Evolutionary conservation across 768 basidiomycete species (phyloP).

Genomic region (Panaeolus cyanescens): DNA sequence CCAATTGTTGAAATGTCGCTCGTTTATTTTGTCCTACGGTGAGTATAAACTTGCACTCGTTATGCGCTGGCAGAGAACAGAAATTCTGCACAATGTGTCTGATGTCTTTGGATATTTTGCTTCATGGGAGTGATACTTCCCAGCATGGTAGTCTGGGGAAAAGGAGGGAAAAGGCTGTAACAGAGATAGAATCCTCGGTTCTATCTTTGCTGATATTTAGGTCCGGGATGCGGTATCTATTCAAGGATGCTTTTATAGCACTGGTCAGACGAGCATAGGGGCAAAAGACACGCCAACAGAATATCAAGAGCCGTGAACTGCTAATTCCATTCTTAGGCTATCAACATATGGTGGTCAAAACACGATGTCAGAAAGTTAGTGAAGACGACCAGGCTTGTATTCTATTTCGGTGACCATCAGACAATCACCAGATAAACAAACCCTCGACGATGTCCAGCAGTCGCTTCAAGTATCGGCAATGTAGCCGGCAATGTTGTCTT

Average conservation of each 20-base stretch:
- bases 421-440: neutral
- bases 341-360: neutral
- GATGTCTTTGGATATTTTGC: neutral
- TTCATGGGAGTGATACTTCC: slow-evolving; percentile 1
- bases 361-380: neutral
- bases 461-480: neutral
- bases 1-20: neutral
- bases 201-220: neutral
- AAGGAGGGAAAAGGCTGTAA: neutral
- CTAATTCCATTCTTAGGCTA: neutral
- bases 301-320: neutral
- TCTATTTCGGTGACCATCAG: neutral
- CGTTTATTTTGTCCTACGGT: neutral
- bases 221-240: neutral
- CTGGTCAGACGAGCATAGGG: slow-evolving; percentile 1
- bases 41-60: neutral
- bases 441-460: neutral
- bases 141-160: slow-evolving; percentile 1
- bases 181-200: neutral
- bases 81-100: neutral
- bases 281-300: neutral
- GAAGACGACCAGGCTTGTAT: neutral
- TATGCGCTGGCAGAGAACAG: neutral
- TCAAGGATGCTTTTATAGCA: neutral
- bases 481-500: neutral